Base-by-base conservation (phyloP, 805 yeast species). In the Zygoascus flipseniorum region DNA sequence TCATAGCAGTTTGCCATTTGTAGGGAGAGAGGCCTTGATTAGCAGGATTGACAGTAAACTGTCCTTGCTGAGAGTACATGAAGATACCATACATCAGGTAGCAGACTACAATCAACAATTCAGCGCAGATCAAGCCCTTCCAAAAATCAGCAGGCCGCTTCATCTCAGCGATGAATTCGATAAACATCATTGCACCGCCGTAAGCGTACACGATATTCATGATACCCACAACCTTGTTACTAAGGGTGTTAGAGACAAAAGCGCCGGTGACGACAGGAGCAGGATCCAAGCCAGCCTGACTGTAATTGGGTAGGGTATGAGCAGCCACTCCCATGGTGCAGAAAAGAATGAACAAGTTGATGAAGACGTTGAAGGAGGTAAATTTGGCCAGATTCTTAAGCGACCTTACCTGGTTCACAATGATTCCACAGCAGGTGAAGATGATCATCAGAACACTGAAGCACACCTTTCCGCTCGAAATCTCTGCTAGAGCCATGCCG, bases 131-230 rank as follows among this genome's bases (percentile, higher is more conserved):
- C 72, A 75, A 69, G 46, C 78, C 78, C 61, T 75, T 73, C 72
- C 76, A 69, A 64, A 76, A 76, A 53, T 76, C 79, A 68, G 65
- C 64, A 9, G 80, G 80, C 47, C 73, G 68, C 52, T 63, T 67
- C 77, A 76, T 72, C 61, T 76, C 80, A 10, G 79, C 73, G 65
- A 76, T 66, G 49, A 76, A 69, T 58, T 76, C 78, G n/a, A 74
- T 69, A 63, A 74, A 76, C 50, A 75, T 72, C 57, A 76, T 69
- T 16, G 79, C 76, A 57, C 80, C 80, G 39, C 79, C 80, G 67
- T 74, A 76, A 2, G 78, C 73, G 60, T 72, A 76, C 6, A 37
- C 42, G 8, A 37, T 67, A 55, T 74, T 73, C 60, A 72, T 66
- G 55, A 70, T 52, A 5, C 55, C 56, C 1, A 43, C 52, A n/a